Evolutionary conservation across 1,284 basidiomycete species (phyloP).

Genomic region (Afroboletus lepidellus): DNA sequence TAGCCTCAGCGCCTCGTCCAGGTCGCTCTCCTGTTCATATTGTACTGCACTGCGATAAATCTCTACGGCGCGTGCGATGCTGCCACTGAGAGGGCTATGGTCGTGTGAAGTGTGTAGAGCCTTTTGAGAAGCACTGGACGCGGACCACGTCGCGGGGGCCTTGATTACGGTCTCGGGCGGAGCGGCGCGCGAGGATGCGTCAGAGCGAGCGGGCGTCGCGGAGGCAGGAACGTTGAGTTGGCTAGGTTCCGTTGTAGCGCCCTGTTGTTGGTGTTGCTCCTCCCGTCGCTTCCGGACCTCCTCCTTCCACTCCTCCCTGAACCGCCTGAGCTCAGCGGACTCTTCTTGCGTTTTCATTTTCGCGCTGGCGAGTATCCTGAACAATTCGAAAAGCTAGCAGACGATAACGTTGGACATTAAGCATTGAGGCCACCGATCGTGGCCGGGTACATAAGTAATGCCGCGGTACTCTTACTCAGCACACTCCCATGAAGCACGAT

Average conservation of each 20-base stretch:
- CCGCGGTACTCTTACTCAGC: too few species aligned
- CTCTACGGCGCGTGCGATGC: slow-evolving; percentile 52
- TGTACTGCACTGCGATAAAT: slow-evolving; percentile 70
- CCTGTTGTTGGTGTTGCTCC: slow-evolving; percentile 15
- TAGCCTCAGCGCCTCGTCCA: slow-evolving; percentile 71
- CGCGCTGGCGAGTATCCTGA: slow-evolving; percentile 4
- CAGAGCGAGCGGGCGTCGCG: background rate
- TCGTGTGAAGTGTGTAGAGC: slow-evolving; percentile 15
- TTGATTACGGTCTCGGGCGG: background rate
- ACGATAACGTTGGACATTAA: background rate
- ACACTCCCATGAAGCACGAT: too few species aligned
- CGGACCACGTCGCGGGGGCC: slow-evolving; percentile 1
- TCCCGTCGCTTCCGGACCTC: slow-evolving; percentile 55
- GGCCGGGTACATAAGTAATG: too few species aligned
- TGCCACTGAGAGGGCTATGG: slow-evolving; percentile 31
- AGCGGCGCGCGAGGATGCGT: background rate
- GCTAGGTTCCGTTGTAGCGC: background rate
- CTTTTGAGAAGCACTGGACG: slow-evolving; percentile 3
- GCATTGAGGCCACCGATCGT: too few species aligned
- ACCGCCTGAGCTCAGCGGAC: slow-evolving; percentile 55
- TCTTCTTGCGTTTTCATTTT: slow-evolving; percentile 28
- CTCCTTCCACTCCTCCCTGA: slow-evolving; percentile 73
- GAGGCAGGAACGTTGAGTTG: slow-evolving; percentile 1
- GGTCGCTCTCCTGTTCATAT: slow-evolving; percentile 68
- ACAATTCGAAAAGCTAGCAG: background rate